Percentiles rank a stretch among this genome's conserved stretches.
Evolutionary conservation across 345 rosid genomes (phyloP).

Genomic region (Salix udensis): DNA sequence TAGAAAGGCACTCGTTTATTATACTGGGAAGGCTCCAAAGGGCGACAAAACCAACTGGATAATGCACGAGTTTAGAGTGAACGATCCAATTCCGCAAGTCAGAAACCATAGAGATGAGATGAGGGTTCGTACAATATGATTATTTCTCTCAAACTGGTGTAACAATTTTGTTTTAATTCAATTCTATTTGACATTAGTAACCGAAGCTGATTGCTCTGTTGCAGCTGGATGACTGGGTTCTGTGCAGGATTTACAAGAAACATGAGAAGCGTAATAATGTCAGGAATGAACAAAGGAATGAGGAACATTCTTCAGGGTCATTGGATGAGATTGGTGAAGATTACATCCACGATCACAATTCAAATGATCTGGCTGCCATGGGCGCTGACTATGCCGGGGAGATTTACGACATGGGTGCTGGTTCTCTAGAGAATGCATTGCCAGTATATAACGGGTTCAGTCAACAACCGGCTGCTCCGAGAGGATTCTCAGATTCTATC

Average conservation of each 20-base stretch:
- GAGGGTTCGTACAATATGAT: constrained; percentile 16
- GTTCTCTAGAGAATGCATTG: background rate
- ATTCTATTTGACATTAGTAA: background rate
- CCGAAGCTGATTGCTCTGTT: background rate
- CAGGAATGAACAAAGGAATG: background rate
- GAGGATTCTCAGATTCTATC: background rate
- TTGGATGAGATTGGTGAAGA: background rate
- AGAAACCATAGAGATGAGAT: constrained; percentile 5
- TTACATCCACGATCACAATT: background rate
- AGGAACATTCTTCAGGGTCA: background rate
- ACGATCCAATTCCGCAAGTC: background rate
- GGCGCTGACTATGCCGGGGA: background rate
- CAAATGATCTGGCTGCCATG: background rate
- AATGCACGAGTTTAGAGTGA: constrained; percentile 23
- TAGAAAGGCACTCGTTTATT: constrained; percentile 15
- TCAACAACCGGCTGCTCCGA: background rate
- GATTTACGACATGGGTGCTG: background rate
- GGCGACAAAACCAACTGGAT: constrained; percentile 29
- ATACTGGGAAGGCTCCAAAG: constrained; percentile 9
- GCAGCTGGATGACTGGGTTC: constrained; percentile 31
- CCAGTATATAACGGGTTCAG: background rate
- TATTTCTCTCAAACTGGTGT: background rate
- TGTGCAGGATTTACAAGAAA: constrained; percentile 24
- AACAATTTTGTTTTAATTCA: background rate
- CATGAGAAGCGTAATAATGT: background rate